phyloP scores from a whole-genome alignment of 306 rosid genomes.

The Abrus pulchellus region DNA sequence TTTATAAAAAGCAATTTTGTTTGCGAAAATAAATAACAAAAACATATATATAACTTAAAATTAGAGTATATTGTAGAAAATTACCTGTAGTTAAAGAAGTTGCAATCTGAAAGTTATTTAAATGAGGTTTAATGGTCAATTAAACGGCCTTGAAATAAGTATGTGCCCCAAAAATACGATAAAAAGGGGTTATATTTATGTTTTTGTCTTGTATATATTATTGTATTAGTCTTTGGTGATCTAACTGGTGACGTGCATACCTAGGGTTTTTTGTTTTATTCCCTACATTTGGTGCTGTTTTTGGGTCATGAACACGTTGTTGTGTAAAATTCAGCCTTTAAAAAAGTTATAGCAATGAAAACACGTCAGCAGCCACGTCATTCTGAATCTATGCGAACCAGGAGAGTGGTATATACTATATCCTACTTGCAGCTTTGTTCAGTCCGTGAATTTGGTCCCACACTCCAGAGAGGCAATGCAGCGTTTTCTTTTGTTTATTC shows the following conservation, averaged over 20 bases:
- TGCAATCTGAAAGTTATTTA: too few species aligned
- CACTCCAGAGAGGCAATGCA: neutral
- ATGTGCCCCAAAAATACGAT: too few species aligned
- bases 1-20: too few species aligned
- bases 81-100: too few species aligned
- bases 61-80: too few species aligned
- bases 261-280: neutral
- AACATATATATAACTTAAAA: too few species aligned
- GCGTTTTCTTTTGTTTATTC: neutral
- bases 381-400: neutral
- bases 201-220: neutral
- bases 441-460: slow-evolving; percentile 45
- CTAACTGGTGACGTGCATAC: neutral
- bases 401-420: neutral
- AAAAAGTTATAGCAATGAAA: neutral
- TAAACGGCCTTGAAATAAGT: too few species aligned
- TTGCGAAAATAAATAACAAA: too few species aligned
- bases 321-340: neutral
- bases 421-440: neutral
- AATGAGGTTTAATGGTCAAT: too few species aligned
- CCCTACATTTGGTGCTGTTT: neutral
- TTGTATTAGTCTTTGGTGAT: neutral
- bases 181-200: too few species aligned
- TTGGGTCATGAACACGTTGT: neutral
- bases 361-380: slow-evolving; percentile 37